phyloP scores from a whole-genome alignment of 2,329 filamentous ascomycete genomes.

The Nakataea oryzae region DNA sequence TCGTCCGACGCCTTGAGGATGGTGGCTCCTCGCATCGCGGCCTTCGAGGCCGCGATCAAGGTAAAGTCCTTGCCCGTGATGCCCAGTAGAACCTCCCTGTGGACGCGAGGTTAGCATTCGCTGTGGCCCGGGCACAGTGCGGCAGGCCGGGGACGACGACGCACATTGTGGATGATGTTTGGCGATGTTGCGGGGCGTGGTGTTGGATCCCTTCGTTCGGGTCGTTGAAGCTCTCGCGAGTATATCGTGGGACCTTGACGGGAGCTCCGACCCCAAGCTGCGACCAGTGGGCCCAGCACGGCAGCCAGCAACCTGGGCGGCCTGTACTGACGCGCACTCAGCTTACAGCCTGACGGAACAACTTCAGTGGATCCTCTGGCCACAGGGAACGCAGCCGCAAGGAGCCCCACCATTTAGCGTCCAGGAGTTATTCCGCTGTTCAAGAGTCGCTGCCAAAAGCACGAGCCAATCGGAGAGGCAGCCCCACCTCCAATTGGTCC shows the following conservation, averaged over 20 bases:
- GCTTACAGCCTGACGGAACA: constrained; percentile 29
- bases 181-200: constrained; percentile 2
- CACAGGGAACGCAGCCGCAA: constrained; percentile 5
- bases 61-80: constrained; percentile 99
- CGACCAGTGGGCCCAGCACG: neutral
- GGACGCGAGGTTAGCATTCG: constrained; percentile 6
- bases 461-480: constrained; percentile 1
- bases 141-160: neutral
- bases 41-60: constrained; percentile 94
- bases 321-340: constrained; percentile 27
- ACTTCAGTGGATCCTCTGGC: constrained; percentile 1
- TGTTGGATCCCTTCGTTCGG: constrained; percentile 1
- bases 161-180: constrained; percentile 16
- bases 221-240: neutral
- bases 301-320: too few species aligned
- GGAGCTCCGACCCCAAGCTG: neutral
- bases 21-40: constrained; percentile 93
- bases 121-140: neutral
- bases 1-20: constrained; percentile 93
- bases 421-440: neutral
- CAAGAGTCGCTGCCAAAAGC: neutral
- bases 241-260: neutral
- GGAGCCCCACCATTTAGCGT: neutral
- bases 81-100: constrained; percentile 92
- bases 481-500: neutral